Evolutionary conservation across 2,329 filamentous ascomycete species (phyloP).

Genomic region (Ceratocystis harringtonii): DNA sequence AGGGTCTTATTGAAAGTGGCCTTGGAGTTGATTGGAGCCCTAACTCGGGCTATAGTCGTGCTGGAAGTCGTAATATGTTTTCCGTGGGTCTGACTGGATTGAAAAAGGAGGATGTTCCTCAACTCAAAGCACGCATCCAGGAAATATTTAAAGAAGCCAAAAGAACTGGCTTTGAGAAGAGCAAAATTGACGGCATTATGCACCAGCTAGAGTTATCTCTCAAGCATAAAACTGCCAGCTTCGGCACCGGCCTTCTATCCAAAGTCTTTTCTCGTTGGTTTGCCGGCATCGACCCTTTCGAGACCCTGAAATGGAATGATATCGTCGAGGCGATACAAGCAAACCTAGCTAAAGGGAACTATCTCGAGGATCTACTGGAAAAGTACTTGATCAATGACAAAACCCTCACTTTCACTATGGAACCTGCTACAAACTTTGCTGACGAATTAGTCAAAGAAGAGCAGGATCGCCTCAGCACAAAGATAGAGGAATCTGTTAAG

Average conservation of each 20-base stretch:
- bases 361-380: conserved; percentile 70
- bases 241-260: conserved; percentile 82
- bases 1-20: conserved; percentile 72
- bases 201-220: conserved; percentile 86
- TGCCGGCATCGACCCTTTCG: conserved; percentile 83
- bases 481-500: conserved; percentile 55
- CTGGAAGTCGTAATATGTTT: conserved; percentile 64
- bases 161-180: conserved; percentile 66
- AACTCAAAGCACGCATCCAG: conserved; percentile 59
- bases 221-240: conserved; percentile 93
- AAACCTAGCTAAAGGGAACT: conserved; percentile 57
- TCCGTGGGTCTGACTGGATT: conserved; percentile 88
- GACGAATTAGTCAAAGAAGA: conserved; percentile 66
- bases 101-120: conserved; percentile 59
- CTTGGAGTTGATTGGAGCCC: conserved; percentile 88
- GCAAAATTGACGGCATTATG: conserved; percentile 84
- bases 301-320: conserved; percentile 81
- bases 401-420: conserved; percentile 86
- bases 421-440: conserved; percentile 61
- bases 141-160: conserved; percentile 56
- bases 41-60: conserved; percentile 81
- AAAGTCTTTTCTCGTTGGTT: conserved; percentile 88
- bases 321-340: conserved; percentile 70
- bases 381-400: conserved; percentile 84
- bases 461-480: conserved; percentile 52